Base-by-base conservation (phyloP, 73 alveolate species). In the Urostyla sp. region DNA sequence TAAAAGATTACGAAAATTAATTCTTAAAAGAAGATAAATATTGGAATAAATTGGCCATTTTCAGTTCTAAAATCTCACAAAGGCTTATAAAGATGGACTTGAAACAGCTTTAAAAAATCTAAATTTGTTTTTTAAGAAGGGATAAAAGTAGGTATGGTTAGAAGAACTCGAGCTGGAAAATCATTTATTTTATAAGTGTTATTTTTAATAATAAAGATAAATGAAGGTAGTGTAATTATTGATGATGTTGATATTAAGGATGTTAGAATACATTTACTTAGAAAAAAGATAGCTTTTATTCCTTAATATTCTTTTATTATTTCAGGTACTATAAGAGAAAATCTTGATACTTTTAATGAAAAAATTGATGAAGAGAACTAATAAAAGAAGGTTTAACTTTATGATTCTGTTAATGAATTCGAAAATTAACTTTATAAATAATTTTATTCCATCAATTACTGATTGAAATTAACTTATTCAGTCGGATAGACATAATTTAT, bases 151-250 rank as follows among this genome's bases (percentile, higher is more conserved):
- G 88, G 89, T 28, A 84, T 67, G 18, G 89, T 61, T 18, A 81
- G 91, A 10, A 51, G 90, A 56, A 50, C 92, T 27, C 85, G 92
- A 38, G 89, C 93, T 53, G 92, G 93, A 1, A 78, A 79, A 77
- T 59, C 83, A 58, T 76, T 85, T 51, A 48, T 80, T 72, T 88
- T 85, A 15, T 48, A 63, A 38, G 76, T 83, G 28, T 38, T 79
- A 35, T 43, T 88, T 6, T 50, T 90, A 45, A 67, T 85, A 24
- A 28, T 74, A 20, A 94, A 87, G 54, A 59, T n/a, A 26, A 15
- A 67, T 24, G 36, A 56, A 34, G 69, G 61, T 36, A 0, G 69
- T 20, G 30, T 63, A 15, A 23, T 38, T 8, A 83, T 83, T 3
- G 92, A 83, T 76, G 90, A 63, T 4, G 46, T 35, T 38, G 66